Evolutionary conservation across 2,329 filamentous ascomycete species (phyloP), one percentile per base, ranked within the genome.

Genomic region (Calonectria ilicicola): DNA sequence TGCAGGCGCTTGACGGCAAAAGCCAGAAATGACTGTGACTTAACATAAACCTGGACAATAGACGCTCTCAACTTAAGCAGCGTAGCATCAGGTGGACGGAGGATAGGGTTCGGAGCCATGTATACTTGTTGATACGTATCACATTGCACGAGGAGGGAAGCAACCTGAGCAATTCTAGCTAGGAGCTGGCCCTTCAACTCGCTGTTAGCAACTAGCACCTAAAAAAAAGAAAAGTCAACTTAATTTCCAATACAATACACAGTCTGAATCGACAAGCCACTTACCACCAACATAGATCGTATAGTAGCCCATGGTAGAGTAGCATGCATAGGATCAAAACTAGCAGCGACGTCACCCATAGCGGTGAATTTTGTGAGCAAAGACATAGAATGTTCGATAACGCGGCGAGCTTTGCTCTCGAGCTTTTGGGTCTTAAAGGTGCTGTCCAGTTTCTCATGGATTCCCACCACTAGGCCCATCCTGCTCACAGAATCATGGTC

Each of bases 1-100:
- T 44, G 51, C 26, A 60, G 40, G 21, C 42, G 40, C 19, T 47
- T 27, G 8, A 67, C 8, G 3, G 51, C n/a, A 35, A 60, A 60
- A 26, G 12, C n/a, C 21, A 67, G 51, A 47, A 67, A 67, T 3
- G 15, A 4, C 9, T 58, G 51, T 12, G 40, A 26, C 32, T 60
- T 56, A 10, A n/a, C 27, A 23, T 47, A 60, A n/a, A 26, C 40
- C n/a, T 67, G 40, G 21, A 83, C 27, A 64, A 79, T 29, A 42
- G 82, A 60, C n/a, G 77, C 8, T 79, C 82, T n/a, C 71, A 80
- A 27, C 70, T 68, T 8, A 72, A 80, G 12, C 79, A 81, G 65
- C 17, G 19, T n/a, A 9, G 21, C 27, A 7, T 35, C 12, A 2
- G 26, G 51, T 9, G 27, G 38, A 2, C 40, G 38, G 38, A 67